These are phyloP conservation scores for Elymus sibiricus DNA, from an alignment of 176 grass and related monocot species.

Conservation along the genomic window DNA sequence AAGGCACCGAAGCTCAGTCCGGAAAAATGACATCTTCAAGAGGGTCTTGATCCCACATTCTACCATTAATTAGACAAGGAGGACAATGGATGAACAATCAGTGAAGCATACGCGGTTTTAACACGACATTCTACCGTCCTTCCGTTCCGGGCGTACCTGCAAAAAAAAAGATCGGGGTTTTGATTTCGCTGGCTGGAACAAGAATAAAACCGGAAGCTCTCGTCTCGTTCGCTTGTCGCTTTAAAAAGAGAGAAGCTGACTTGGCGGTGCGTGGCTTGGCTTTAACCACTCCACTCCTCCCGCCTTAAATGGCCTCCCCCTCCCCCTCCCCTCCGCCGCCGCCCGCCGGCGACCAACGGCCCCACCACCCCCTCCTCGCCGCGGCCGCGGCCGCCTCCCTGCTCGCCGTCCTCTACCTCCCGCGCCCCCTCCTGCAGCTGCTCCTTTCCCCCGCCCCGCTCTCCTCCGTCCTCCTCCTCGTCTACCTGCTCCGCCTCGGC, in stretches of 20 bases:
- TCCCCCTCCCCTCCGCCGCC: slow-evolving; percentile 9
- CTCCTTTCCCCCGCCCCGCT: slow-evolving; percentile 63
- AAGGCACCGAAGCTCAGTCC: too few species aligned
- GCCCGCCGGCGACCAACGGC: not conserved
- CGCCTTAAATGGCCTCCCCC: slow-evolving; percentile 46
- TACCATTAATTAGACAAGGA: not conserved
- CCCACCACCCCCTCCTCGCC: slow-evolving; percentile 51
- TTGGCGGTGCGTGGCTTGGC: not conserved
- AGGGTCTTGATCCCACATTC: not conserved
- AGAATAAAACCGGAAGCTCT: not conserved
- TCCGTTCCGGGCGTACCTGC: not conserved
- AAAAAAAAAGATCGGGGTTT: not conserved
- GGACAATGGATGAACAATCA: not conserved
- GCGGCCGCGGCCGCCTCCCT: slow-evolving; percentile 39
- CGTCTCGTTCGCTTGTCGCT: not conserved
- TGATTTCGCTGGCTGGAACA: not conserved
- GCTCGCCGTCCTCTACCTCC: slow-evolving; percentile 72
- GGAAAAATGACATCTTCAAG: too few species aligned
- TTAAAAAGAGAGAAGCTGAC: not conserved
- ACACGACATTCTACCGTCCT: not conserved
- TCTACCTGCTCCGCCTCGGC: slow-evolving; percentile 59
- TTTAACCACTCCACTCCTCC: slow-evolving; percentile 30
- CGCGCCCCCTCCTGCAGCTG: slow-evolving; percentile 49
- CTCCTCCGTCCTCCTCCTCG: slow-evolving; percentile 55
- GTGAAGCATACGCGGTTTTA: not conserved